These are phyloP conservation scores for Daphne laureola DNA, from an alignment of 441 rosid species.

Conservation along the genomic window DNA sequence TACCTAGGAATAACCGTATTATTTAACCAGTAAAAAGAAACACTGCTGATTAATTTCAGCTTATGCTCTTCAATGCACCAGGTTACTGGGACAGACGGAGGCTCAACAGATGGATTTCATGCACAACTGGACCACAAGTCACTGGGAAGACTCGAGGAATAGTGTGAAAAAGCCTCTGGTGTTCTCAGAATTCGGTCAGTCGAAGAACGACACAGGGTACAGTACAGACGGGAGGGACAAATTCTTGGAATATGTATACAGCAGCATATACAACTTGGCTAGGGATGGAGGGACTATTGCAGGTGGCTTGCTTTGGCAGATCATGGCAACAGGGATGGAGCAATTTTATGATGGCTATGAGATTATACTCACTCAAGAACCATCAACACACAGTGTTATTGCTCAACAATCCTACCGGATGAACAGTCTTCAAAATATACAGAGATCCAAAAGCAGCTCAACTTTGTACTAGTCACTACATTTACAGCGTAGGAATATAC, in stretches of 20 bases:
- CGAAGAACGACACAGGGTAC: conserved; percentile 24
- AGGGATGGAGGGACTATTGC: conserved; percentile 25
- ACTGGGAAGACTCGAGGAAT: conserved; percentile 24
- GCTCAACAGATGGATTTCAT: conserved; percentile 23
- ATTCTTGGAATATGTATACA: conserved; percentile 22
- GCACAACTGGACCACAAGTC: conserved; percentile 28
- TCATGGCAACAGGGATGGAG: conserved; percentile 29
- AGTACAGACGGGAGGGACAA: conserved; percentile 16
- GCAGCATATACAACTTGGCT: conserved; percentile 21
- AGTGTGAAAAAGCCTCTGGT: conserved; percentile 31
- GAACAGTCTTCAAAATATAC: conserved; percentile 16
- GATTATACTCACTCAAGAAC: conserved; percentile 23
- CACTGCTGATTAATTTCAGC: no score
- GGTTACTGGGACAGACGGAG: conserved; percentile 23
- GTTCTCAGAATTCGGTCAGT: conserved; percentile 32
- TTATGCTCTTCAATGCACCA: conserved; percentile 1
- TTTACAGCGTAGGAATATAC: no score
- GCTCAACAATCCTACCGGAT: conserved; percentile 24
- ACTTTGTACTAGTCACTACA: no score
- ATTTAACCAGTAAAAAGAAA: no score
- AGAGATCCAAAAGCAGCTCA: no score
- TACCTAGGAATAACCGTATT: no score
- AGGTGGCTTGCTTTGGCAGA: conserved; percentile 41
- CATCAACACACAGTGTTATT: conserved; percentile 19
- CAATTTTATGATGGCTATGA: conserved; percentile 31